A percentile compares a stretch with the other conserved stretches of the same genome.
Evolutionary conservation across 2,329 filamentous ascomycete genomes (phyloP).

Genomic region (Paecilomyces sp.): DNA sequence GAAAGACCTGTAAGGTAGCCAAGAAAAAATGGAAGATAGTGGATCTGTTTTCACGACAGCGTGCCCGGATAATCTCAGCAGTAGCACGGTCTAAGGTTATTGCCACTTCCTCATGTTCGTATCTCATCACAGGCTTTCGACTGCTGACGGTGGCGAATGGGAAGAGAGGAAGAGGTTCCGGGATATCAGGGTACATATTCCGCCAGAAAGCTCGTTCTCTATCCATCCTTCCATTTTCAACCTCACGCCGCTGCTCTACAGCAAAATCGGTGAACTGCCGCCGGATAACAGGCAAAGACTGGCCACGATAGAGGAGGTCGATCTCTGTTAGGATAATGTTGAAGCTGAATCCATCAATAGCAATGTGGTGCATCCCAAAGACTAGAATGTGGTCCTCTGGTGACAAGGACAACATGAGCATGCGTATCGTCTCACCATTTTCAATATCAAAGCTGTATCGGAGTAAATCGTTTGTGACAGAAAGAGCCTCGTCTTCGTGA

Average conservation of each 20-base stretch:
- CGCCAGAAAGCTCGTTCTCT: slow-evolving; percentile 31
- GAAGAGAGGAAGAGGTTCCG: slow-evolving; percentile 25
- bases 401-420: slow-evolving; percentile 26
- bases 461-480: slow-evolving; percentile 7
- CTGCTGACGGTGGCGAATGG: slow-evolving; percentile 17
- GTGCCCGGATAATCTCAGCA: slow-evolving; percentile 13
- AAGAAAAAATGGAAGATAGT: slow-evolving; percentile 45
- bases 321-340: slow-evolving; percentile 37
- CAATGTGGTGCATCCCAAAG: slow-evolving; percentile 41
- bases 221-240: slow-evolving; percentile 15
- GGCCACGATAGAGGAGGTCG: slow-evolving; percentile 30
- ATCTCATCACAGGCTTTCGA: slow-evolving; percentile 11
- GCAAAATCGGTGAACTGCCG: slow-evolving; percentile 23
- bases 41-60: slow-evolving; percentile 15
- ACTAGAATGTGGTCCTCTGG: slow-evolving; percentile 26
- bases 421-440: slow-evolving; percentile 14
- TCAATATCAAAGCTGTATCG: slow-evolving; percentile 27
- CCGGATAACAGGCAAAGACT: slow-evolving; percentile 9
- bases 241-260: slow-evolving; percentile 15
- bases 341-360: slow-evolving; percentile 40
- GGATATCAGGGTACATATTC: slow-evolving; percentile 13
- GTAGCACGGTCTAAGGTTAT: slow-evolving; percentile 11
- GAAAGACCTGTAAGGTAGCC: slow-evolving; percentile 31
- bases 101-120: slow-evolving; percentile 6
- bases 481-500: slow-evolving; percentile 13